Evolutionary conservation across 129 eudicot species (phyloP), one percentile per base, ranked within the genome.

Genomic region (Calendula officinalis): DNA sequence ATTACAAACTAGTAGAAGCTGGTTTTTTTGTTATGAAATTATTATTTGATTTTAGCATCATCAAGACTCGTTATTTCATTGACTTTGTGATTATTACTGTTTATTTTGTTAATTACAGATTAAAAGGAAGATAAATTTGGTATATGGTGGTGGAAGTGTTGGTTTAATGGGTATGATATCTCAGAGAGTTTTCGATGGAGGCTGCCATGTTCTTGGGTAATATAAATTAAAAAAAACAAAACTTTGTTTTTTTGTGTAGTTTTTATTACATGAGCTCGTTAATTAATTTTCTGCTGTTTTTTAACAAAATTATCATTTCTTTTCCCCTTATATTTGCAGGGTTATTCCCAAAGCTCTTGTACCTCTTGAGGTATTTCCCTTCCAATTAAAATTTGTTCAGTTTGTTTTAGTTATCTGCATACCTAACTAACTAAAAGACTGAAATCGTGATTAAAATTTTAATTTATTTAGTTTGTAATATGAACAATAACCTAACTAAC

Each of bases 121-220:
- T 54, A 68, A 73, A 53, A 82, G 96, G 81, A 91, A 87, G 83
- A 87, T 91, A 66, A 69, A 84, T 74, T 82, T 91, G 86, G 97
- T 91, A 10, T 91, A 91, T 79, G 97, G 97, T 55, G 97, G 96
- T 62, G 98, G 98, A 69, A 91, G 98, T 85, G 78, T 91, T 78
- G 98, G 98, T 50, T 67, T 91, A 68, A 91, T 91, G 98, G 98
- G 98, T 36, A 74, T 84, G 73, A 75, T 91, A 35, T 87, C 96
- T 48, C 87, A 81, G 77, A 82, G 80, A 77, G 96, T 83, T 13
- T 79, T 66, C 67, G 94, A 84, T 66, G 98, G 96, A 53, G 90
- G 94, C 8, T 87, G 98, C 75, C 86, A 84, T 82, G 98, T 91
- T 82, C 84, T 91, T 68, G 98, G 98, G 98, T 91, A 81, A 80